Base-by-base conservation (phyloP, 2,329 filamentous ascomycete genomes). In the Didymella segeticola region DNA sequence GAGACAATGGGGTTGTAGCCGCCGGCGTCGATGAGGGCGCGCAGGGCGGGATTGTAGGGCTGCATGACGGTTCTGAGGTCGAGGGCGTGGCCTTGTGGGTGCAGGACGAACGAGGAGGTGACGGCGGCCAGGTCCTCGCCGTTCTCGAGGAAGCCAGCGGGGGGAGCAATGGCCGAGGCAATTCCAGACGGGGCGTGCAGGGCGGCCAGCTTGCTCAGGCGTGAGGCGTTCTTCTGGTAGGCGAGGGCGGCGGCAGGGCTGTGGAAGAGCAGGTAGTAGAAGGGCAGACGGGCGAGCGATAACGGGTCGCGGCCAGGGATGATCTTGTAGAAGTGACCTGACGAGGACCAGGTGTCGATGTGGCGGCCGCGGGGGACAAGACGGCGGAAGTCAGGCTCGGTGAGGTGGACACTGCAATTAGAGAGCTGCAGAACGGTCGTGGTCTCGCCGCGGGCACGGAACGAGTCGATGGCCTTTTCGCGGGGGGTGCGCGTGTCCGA, bases 221-320 rank as follows among this genome's bases (percentile, higher is more conserved):
- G 76, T 8, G 72, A 66, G 0, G 82, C 79, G 55, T 86, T 82
- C 20, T 79, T 77, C 47, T 83, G 80, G 72, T 90, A 93, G 33
- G 83, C 79, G 7, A 77, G 70, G 0, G 89, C 89, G 11, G 86
- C 83, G n/a, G 78, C 75, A 15, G 77, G 67, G 19, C 78, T 82
- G 56, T 82, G 78, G 78, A 93, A 93, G 48, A 90, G 79, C 49
- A 93, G 76, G 73, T 84, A 87, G 76, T 92, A 93, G 63, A 81
- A 81, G 53, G 85, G 86, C 1, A 83, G 73, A 4, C 86, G 83
- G 52, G 85, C 83, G 43, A 90, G 80, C 9, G 87, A 90, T 50
- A 79, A 70, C 4, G 83, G 80, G 66, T 90, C 80, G 57, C 88
- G 86, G 38, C 81, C 83, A 57, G 89, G 89, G 20, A 89, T 81